Percentiles rank a stretch among this genome's conserved stretches.
Conservation (phyloP, 441 rosid species). For the Sinapis alba region DNA sequence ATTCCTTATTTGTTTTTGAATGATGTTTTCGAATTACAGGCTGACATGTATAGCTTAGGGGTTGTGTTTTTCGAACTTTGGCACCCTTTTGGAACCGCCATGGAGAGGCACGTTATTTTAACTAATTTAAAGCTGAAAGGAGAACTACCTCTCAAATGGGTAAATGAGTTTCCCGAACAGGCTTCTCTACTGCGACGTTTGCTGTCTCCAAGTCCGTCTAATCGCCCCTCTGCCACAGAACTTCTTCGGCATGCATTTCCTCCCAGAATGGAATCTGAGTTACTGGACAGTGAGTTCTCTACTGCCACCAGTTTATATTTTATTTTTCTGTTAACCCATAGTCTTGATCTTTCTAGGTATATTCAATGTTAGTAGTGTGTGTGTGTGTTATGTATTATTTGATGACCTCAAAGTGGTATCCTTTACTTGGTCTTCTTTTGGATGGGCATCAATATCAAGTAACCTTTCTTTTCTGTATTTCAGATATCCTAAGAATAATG, state of each 20-base stretch:
- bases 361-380: background rate
- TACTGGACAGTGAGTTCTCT: conserved; percentile 77
- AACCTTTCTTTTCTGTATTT: conserved; percentile 39
- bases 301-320: background rate
- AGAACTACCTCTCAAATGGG: conserved; percentile 82
- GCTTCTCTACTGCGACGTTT: conserved; percentile 71
- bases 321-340: conserved; percentile 1
- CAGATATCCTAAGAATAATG: conserved; percentile 89
- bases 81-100: conserved; percentile 95
- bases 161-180: conserved; percentile 88
- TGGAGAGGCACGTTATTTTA: conserved; percentile 82
- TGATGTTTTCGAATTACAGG: conserved; percentile 53
- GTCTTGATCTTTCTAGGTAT: conserved; percentile 9
- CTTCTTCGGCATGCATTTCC: conserved; percentile 86
- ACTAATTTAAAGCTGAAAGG: conserved; percentile 89
- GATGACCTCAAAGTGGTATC: conserved; percentile 12
- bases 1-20: conserved; percentile 13
- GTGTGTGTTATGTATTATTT: conserved; percentile 6
- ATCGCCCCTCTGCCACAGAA: conserved; percentile 94
- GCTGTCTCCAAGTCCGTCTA: conserved; percentile 95
- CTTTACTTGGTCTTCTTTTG: conserved; percentile 4
- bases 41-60: conserved; percentile 98
- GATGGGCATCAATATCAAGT: conserved; percentile 30
- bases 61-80: conserved; percentile 95
- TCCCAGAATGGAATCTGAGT: conserved; percentile 90